Evolutionary conservation across 345 rosid species (phyloP), one percentile per base, ranked within the genome.

Genomic region (Gossypium turneri): DNA sequence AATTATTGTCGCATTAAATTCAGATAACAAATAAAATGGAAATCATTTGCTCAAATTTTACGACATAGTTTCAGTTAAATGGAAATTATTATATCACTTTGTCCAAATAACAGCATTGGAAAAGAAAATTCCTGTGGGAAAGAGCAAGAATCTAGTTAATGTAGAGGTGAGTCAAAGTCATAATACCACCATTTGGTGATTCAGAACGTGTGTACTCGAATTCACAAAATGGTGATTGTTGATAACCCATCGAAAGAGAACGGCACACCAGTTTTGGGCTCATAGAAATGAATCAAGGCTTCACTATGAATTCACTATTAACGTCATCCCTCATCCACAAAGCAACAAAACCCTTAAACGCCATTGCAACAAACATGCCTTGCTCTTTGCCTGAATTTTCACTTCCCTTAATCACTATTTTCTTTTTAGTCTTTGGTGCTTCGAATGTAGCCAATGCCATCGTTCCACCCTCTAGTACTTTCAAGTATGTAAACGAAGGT

Each of bases 401-500:
- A 66, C 16, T 44, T 20, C n/a, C 17, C 2, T 5, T 44, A 12
- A 20, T 44, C 53, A 45, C 45, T 34, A 44, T 67, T 25, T 53
- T 67, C 57, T 9, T 67, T 9, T 8, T 48, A 7, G 5, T 67
- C 25, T 25, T 48, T 67, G 15, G 41, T 47, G 25, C 58, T 67
- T 67, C 19, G 2, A 67, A 13, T 48, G 72, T 47, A 22, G 12
- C 72, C 57, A 48, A 15, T 67, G 57, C 72, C 43, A 15, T 10
- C 1, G 57, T 67, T 67, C 72, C 72, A 67, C 12, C 43, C 13
- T 50, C 73, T 3, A 16, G 73, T 20, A 68, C 44, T 68, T 68
- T 68, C 58, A 51, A 27, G 43, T 48, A 68, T 13, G 5, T 50
- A 50, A 68, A 68, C n/a, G 57, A 68, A 68, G 58, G 72, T 68